These are phyloP conservation scores for Lignosus rhinocerotis DNA, from an alignment of 1,284 basidiomycete species.

Conservation along the genomic window DNA sequence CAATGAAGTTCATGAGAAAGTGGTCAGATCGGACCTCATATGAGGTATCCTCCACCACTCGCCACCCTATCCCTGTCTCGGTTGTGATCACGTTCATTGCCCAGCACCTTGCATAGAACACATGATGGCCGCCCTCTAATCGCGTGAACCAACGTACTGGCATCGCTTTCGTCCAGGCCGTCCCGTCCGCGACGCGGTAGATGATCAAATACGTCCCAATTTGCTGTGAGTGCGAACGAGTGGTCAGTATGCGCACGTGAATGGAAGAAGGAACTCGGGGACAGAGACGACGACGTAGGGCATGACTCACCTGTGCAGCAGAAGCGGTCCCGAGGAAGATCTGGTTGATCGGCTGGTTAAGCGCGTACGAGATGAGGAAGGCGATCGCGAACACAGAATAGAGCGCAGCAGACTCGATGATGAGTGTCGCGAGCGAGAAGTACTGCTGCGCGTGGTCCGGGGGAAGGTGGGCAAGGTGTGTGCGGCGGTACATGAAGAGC, in stretches of 20 bases:
- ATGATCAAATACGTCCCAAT: conserved; percentile 42
- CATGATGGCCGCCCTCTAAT: background rate
- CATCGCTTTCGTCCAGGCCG: conserved; percentile 22
- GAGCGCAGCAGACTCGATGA: conserved; percentile 43
- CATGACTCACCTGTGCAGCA: conserved; percentile 2
- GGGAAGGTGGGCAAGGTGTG: conserved; percentile 31
- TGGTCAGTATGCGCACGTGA: too few species aligned
- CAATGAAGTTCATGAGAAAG: too few species aligned
- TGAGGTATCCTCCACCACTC: too few species aligned
- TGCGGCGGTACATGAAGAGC: conserved; percentile 38
- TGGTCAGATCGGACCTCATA: too few species aligned
- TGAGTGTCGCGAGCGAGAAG: conserved; percentile 39
- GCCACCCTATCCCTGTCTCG: too few species aligned
- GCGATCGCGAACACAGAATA: conserved; percentile 42
- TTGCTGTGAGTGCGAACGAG: conserved; percentile 31
- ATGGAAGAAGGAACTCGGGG: too few species aligned
- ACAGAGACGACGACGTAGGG: background rate
- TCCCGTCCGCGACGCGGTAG: conserved; percentile 25
- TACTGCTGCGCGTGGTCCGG: conserved; percentile 37
- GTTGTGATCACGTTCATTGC: background rate
- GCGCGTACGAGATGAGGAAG: conserved; percentile 43
- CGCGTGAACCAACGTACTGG: conserved; percentile 36
- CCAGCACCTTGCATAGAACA: background rate
- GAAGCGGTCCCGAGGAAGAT: conserved; percentile 3
- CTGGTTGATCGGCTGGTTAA: conserved; percentile 28